Base-by-base conservation (phyloP, 768 basidiomycete genomes). In the Phallus indusiatus region DNA sequence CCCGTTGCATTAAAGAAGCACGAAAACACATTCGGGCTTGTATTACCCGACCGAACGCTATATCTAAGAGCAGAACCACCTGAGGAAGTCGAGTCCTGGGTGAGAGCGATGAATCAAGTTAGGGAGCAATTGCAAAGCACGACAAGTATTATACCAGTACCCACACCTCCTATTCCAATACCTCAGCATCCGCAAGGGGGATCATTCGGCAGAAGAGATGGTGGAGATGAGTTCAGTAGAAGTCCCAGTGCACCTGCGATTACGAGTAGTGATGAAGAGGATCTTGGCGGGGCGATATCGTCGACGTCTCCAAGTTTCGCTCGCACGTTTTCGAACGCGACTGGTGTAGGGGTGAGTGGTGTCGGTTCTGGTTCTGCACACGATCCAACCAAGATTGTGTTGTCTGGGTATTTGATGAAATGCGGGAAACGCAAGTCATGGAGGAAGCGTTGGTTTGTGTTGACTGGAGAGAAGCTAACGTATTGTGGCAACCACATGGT, bases 401-500 rank as follows among this genome's bases (percentile, higher is more conserved):
- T 95, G 4, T 83, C 84, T 18, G 93, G 94, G 1, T 99, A 98
- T 71, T 76, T 99, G 62, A 93, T 94, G 89, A 98, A 98, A 68
- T 94, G 92, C 70, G 94, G 92, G 24, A 92, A 94, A 64, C 82
- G 95, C 67, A 86, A 89, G 66, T 90, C 84, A 64, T 99, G 96
- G 96, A 81, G 93, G 59, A 98, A 99, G 72, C 76, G 96, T 28
- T 98, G 94, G 95, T 98, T 99, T 66, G 85, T 90, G 37, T 75
- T 99, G n/a, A 92, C 86, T 42, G 84, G 85, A 42, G 90, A 93
- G 66, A 88, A 85, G 67, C 73, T 99, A 55, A 74, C 91, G 36
- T 99, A 99, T 74, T 86, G 84, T 10, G 84, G 84, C 53, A 94
- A 88, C 69, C 96, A 99, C 74, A 98, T 98, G 94, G 94, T 95